A percentile compares a stretch with the other conserved stretches of the same genome.
Evolutionary conservation across 441 rosid species (phyloP).

Genomic region (Gossypium trilobum): DNA sequence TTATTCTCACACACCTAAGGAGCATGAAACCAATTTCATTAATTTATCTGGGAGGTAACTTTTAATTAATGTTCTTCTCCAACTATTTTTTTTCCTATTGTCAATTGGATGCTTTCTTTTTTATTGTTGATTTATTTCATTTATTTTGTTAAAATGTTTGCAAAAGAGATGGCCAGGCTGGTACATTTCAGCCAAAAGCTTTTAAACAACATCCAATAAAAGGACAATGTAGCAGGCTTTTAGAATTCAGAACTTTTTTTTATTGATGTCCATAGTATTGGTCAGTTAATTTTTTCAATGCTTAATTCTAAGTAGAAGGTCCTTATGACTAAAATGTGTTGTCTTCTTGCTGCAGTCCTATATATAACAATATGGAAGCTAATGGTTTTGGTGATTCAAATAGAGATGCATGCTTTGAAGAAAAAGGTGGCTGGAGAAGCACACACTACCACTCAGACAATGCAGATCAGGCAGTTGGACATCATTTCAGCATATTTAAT

Average conservation of each 20-base stretch:
- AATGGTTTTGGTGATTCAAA: conserved; percentile 22
- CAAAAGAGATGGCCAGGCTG: not conserved
- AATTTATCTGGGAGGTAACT: conserved; percentile 39
- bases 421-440: conserved; percentile 53
- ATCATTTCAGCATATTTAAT: conserved; percentile 20
- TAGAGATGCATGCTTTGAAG: conserved; percentile 24
- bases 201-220: not conserved
- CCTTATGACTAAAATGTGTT: not conserved
- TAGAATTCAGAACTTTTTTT: not conserved
- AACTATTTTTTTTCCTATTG: not conserved
- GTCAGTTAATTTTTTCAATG: conserved; percentile 11
- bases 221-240: not conserved
- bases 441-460: conserved; percentile 26
- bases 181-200: not conserved
- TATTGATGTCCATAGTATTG: not conserved
- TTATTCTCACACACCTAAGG: conserved; percentile 23
- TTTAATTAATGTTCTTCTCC: not conserved
- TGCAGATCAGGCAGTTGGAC: conserved; percentile 16
- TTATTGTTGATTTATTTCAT: not conserved
- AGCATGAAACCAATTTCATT: conserved; percentile 17
- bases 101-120: not conserved
- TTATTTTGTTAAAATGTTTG: not conserved
- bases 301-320: conserved; percentile 4
- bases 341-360: conserved; percentile 26
- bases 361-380: conserved; percentile 14